These are phyloP conservation scores for Hyaloscypha variabilis DNA, from an alignment of 495 filamentous ascomycete species.

Conservation along the genomic window DNA sequence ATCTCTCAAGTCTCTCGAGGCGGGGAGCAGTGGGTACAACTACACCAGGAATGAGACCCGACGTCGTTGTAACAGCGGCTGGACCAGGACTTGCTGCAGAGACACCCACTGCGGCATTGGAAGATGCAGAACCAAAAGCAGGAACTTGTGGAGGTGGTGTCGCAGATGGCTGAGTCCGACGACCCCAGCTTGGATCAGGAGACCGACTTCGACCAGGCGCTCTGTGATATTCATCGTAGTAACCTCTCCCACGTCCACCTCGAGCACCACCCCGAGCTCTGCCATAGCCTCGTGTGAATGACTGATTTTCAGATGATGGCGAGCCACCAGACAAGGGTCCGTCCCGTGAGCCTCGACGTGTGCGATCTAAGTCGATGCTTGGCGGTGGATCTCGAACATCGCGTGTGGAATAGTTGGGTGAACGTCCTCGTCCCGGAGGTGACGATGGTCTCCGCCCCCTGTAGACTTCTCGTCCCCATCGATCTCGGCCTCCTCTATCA, in stretches of 20 bases:
- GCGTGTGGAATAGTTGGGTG: slow-evolving; percentile 46
- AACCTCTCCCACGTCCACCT: slow-evolving; percentile 40
- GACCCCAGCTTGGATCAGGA: slow-evolving; percentile 35
- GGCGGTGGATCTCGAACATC: slow-evolving; percentile 41
- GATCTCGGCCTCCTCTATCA: slow-evolving; percentile 43
- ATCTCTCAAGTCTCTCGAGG: too few species aligned
- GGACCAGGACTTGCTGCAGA: not conserved
- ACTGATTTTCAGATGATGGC: slow-evolving; percentile 57
- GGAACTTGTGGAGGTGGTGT: slow-evolving; percentile 82
- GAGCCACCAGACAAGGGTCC: slow-evolving; percentile 69
- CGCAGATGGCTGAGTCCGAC: slow-evolving; percentile 34
- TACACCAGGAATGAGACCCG: slow-evolving; percentile 17
- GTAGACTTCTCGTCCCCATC: slow-evolving; percentile 42
- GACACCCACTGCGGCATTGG: slow-evolving; percentile 16
- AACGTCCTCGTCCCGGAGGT: slow-evolving; percentile 44
- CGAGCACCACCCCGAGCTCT: slow-evolving; percentile 42
- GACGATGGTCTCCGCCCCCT: slow-evolving; percentile 46
- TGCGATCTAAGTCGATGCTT: slow-evolving; percentile 51
- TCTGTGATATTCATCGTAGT: slow-evolving; percentile 64
- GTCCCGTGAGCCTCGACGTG: slow-evolving; percentile 55
- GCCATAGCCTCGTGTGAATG: slow-evolving; percentile 51
- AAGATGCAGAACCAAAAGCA: slow-evolving; percentile 71
- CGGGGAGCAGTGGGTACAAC: slow-evolving; percentile 28
- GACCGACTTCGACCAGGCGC: slow-evolving; percentile 26
- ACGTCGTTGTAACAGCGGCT: not conserved